phyloP scores from a whole-genome alignment of 1,284 basidiomycete species.

The Ustilago curta region DNA sequence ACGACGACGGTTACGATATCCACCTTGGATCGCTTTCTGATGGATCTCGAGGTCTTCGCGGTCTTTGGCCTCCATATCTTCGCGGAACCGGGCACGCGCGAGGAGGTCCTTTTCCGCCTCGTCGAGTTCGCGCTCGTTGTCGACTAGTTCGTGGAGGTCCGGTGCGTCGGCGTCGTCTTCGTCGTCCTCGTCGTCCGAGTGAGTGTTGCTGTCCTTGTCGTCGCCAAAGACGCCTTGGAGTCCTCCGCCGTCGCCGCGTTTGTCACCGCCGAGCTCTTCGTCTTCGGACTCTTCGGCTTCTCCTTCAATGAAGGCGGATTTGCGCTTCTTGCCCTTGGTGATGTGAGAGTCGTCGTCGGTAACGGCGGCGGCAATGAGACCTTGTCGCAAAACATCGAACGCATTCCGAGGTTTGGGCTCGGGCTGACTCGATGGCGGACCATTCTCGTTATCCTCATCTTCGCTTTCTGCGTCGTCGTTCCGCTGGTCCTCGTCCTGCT shows the following conservation, averaged over 20 bases:
- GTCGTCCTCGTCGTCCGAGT: slow-evolving; percentile 48
- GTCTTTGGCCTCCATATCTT: slow-evolving; percentile 59
- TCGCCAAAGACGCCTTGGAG: slow-evolving; percentile 62
- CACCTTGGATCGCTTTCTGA: slow-evolving; percentile 57
- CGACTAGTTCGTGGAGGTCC: slow-evolving; percentile 63
- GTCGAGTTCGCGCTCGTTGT: slow-evolving; percentile 62
- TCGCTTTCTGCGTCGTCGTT: slow-evolving; percentile 19
- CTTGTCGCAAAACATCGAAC: slow-evolving; percentile 30
- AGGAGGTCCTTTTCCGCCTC: slow-evolving; percentile 61
- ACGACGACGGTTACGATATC: slow-evolving; percentile 48
- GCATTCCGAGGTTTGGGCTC: slow-evolving; percentile 34
- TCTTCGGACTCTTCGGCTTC: slow-evolving; percentile 68
- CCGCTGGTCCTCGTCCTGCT: neutral
- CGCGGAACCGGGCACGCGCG: slow-evolving; percentile 50
- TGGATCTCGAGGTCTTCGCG: slow-evolving; percentile 57
- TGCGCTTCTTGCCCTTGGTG: slow-evolving; percentile 37
- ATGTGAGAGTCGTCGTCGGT: neutral
- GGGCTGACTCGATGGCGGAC: slow-evolving; percentile 34
- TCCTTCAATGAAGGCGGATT: slow-evolving; percentile 61
- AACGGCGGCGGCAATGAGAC: neutral
- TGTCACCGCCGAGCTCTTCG: slow-evolving; percentile 48
- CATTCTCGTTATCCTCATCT: slow-evolving; percentile 27
- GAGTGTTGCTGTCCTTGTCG: slow-evolving; percentile 27
- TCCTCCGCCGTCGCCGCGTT: slow-evolving; percentile 53
- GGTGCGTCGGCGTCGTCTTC: slow-evolving; percentile 59